These are phyloP conservation scores for Xerocomellus chrysenteron DNA, from an alignment of 768 basidiomycete species.

Conservation along the genomic window DNA sequence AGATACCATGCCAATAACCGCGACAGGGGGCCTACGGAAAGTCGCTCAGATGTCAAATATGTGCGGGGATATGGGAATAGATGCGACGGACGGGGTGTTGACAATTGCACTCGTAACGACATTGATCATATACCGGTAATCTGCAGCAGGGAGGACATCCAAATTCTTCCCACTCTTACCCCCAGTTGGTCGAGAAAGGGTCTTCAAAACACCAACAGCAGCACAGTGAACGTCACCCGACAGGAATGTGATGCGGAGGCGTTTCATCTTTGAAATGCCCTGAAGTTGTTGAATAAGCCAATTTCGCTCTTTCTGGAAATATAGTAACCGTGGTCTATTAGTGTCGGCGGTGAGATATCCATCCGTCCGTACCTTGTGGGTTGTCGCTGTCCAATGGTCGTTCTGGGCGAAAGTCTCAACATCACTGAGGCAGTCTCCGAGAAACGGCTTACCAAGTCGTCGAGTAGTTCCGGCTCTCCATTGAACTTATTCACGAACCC, in stretches of 20 bases:
- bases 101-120: constrained; percentile 92
- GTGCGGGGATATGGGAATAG: neutral
- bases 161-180: constrained; percentile 41
- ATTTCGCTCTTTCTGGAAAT: constrained; percentile 80
- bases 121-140: constrained; percentile 90
- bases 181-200: constrained; percentile 41
- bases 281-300: constrained; percentile 82
- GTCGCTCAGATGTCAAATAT: neutral
- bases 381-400: constrained; percentile 88
- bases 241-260: constrained; percentile 77
- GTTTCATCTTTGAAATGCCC: constrained; percentile 58
- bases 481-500: constrained; percentile 92
- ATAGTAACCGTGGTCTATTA: neutral
- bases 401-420: constrained; percentile 66
- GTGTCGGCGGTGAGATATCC: neutral
- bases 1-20: constrained; percentile 79
- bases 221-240: constrained; percentile 95
- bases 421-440: constrained; percentile 15
- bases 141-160: constrained; percentile 49
- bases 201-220: constrained; percentile 77
- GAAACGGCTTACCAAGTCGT: constrained; percentile 69
- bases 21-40: constrained; percentile 52
- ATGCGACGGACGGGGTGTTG: constrained; percentile 77
- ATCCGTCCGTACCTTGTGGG: constrained; percentile 58
- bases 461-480: constrained; percentile 88